phyloP scores from a whole-genome alignment of 2,329 filamentous ascomycete genomes.

The Emmonsiellopsis sp. region DNA sequence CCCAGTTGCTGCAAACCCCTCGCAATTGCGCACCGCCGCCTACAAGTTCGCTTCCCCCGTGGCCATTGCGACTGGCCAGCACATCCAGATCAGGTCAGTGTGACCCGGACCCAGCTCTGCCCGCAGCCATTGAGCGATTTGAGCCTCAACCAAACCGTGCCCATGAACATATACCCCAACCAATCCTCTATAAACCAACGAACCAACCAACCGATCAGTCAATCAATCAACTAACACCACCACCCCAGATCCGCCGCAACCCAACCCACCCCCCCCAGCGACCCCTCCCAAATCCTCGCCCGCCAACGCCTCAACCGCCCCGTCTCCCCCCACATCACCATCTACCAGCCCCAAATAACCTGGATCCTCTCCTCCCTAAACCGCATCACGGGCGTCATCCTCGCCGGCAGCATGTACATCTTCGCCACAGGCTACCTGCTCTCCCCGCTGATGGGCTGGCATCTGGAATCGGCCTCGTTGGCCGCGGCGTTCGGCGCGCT shows the following conservation, averaged over 20 bases:
- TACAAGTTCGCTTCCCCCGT: constrained; percentile 34
- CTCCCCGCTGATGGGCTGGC: constrained; percentile 64
- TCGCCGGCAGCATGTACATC: constrained; percentile 67
- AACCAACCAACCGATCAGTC: background rate
- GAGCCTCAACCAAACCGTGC: background rate
- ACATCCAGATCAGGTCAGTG: constrained; percentile 35
- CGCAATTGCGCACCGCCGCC: constrained; percentile 32
- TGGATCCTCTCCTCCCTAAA: constrained; percentile 69
- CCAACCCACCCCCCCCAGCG: constrained; percentile 17
- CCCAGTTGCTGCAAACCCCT: constrained; percentile 37
- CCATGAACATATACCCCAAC: background rate
- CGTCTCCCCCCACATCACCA: constrained; percentile 71
- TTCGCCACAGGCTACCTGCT: constrained; percentile 74
- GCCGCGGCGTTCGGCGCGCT: constrained; percentile 56
- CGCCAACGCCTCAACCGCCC: constrained; percentile 73
- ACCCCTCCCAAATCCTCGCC: constrained; percentile 53
- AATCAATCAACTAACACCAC: background rate
- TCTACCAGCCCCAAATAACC: constrained; percentile 81
- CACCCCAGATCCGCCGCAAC: constrained; percentile 14
- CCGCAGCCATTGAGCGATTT: background rate
- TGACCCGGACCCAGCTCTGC: background rate
- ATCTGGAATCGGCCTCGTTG: constrained; percentile 55
- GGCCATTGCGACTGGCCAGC: constrained; percentile 33
- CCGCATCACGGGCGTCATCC: constrained; percentile 69
- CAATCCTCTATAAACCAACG: background rate